Conservation (phyloP, 2,329 filamentous ascomycete genomes). For the Didymella keratinophila region DNA sequence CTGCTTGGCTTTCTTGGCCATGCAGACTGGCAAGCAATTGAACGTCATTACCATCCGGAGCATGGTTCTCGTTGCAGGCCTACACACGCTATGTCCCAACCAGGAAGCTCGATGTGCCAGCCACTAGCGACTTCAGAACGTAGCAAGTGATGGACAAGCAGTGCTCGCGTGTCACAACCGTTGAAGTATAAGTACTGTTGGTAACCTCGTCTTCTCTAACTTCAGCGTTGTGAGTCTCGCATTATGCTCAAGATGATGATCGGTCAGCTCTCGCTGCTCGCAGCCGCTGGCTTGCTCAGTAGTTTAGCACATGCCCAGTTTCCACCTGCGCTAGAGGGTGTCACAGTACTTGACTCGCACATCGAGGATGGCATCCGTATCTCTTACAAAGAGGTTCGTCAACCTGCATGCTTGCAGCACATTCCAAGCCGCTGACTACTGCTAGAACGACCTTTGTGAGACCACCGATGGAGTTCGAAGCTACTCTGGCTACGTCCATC, state of each 20-base stretch:
- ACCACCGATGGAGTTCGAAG: constrained; percentile 63
- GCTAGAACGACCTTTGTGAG: constrained; percentile 60
- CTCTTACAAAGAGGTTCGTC: constrained; percentile 53
- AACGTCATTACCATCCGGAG: constrained; percentile 29
- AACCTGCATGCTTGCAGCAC: neutral
- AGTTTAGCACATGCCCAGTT: constrained; percentile 44
- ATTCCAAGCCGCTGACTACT: neutral
- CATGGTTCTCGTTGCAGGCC: constrained; percentile 22
- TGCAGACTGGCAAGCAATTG: constrained; percentile 21
- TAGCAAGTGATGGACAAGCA: constrained; percentile 8
- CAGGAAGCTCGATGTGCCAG: constrained; percentile 34
- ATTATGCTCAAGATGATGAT: constrained; percentile 18
- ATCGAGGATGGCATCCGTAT: constrained; percentile 53
- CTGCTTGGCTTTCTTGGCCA: constrained; percentile 34
- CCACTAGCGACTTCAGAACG: neutral
- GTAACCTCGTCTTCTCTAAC: neutral
- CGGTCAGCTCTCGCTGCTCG: constrained; percentile 20
- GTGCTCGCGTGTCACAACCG: neutral
- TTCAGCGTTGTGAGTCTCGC: neutral
- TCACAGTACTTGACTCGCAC: constrained; percentile 51
- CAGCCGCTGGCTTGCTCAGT: constrained; percentile 25
- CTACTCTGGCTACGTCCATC: constrained; percentile 67
- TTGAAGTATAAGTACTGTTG: constrained; percentile 8
- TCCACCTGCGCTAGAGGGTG: constrained; percentile 49
- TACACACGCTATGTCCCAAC: constrained; percentile 28